Conservation (phyloP, 1,284 basidiomycete species). For the Trichosporon coremiiforme region DNA sequence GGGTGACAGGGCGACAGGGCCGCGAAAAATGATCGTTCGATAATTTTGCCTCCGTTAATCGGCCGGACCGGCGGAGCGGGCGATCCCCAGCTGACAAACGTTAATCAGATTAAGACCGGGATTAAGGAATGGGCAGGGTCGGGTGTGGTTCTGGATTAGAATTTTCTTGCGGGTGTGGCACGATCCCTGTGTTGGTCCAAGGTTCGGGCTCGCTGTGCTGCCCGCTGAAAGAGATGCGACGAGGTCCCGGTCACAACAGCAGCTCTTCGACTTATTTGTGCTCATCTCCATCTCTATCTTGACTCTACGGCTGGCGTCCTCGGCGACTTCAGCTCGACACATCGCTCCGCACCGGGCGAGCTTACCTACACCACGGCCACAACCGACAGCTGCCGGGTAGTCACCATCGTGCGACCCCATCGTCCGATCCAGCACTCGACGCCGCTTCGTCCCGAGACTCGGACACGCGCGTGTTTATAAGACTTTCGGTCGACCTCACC, state of each 20-base stretch:
- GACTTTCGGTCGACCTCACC: background rate
- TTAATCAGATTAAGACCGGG: background rate
- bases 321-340: background rate
- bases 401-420: slow-evolving; percentile 25
- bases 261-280: background rate
- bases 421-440: slow-evolving; percentile 16
- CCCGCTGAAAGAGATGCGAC: too few species aligned
- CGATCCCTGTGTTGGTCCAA: background rate
- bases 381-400: slow-evolving; percentile 4
- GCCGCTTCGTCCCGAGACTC: background rate
- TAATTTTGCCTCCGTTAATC: slow-evolving; percentile 6
- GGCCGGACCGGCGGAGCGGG: slow-evolving; percentile 27
- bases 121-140: background rate
- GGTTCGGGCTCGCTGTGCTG: background rate
- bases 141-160: background rate
- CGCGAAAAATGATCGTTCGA: slow-evolving; percentile 13
- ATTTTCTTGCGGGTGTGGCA: background rate
- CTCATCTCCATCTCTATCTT: background rate
- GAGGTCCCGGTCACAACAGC: too few species aligned
- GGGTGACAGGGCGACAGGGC: background rate
- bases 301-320: background rate
- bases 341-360: background rate
- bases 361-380: background rate
- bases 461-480: background rate
- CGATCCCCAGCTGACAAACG: background rate